Conservation (phyloP, 2,329 filamentous ascomycete genomes). For the Biscogniauxia mediterranea region DNA sequence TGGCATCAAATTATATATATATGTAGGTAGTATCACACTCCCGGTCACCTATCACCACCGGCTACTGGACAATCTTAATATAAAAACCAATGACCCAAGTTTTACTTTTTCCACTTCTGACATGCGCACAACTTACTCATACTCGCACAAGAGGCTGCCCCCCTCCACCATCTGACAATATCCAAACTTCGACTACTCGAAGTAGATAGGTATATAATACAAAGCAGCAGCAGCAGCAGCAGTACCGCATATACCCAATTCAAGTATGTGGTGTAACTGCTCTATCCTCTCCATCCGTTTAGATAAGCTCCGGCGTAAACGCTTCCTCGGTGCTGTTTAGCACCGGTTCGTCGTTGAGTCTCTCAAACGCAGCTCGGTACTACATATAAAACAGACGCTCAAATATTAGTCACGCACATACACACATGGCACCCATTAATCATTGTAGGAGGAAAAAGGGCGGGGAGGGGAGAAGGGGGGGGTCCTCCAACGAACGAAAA, state of each 20-base stretch:
- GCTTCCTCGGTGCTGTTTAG: conserved; percentile 22
- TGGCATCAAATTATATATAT: conserved; percentile 3
- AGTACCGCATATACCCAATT: no score
- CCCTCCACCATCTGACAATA: not conserved
- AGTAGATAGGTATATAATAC: not conserved
- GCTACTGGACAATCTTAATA: not conserved
- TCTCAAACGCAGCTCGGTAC: conserved; percentile 33
- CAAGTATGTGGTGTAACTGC: no score
- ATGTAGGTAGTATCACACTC: conserved; percentile 6
- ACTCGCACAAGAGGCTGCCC: no score
- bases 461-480: no score
- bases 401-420: conserved; percentile 10
- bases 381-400: conserved; percentile 31
- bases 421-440: no score
- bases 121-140: no score
- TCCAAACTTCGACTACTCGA: not conserved
- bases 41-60: not conserved
- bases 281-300: not conserved
- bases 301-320: conserved; percentile 27
- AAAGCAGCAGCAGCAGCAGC: not conserved
- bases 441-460: no score
- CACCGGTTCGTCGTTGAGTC: conserved; percentile 11
- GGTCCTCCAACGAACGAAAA: not conserved
- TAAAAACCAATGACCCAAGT: not conserved
- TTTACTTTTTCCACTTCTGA: not conserved